Conservation (phyloP, 2,329 filamentous ascomycete species). For the Fusarium oxysporum region DNA sequence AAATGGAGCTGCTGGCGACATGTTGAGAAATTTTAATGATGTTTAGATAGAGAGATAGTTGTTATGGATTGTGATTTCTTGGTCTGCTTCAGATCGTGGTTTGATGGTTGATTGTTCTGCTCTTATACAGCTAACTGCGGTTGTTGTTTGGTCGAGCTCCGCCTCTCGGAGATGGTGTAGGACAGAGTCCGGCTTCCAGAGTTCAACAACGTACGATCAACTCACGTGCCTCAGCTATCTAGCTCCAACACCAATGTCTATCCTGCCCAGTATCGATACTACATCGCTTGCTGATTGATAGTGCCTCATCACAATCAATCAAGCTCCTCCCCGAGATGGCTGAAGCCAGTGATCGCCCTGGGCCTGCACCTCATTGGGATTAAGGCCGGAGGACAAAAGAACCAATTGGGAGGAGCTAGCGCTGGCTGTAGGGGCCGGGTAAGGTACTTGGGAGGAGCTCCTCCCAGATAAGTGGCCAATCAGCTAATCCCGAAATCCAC, state of each 20-base stretch:
- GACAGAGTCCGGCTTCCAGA: neutral
- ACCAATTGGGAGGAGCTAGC: slow-evolving; percentile 21
- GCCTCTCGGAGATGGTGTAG: slow-evolving; percentile 2
- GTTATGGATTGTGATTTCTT: neutral
- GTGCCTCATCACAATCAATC: neutral
- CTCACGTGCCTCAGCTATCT: neutral
- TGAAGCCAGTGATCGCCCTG: neutral
- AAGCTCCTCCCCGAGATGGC: neutral
- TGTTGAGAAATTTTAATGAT: neutral
- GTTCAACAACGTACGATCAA: neutral
- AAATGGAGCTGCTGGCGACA: slow-evolving; percentile 53
- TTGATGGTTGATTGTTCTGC: slow-evolving; percentile 3
- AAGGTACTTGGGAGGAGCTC: slow-evolving; percentile 6
- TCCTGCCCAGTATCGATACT: rapidly evolving
- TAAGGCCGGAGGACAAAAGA: neutral
- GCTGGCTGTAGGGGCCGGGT: neutral
- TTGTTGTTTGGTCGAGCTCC: slow-evolving; percentile 3
- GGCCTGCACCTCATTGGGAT: neutral
- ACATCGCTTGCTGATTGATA: neutral
- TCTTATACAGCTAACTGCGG: slow-evolving; percentile 15
- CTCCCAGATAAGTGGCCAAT: slow-evolving; percentile 4
- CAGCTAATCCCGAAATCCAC: neutral
- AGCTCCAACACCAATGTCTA: neutral
- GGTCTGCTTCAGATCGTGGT: neutral
- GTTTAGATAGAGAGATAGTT: neutral